These are phyloP conservation scores for Escovopsis sp. DNA, from an alignment of 2,329 filamentous ascomycete species.

Conservation along the genomic window DNA sequence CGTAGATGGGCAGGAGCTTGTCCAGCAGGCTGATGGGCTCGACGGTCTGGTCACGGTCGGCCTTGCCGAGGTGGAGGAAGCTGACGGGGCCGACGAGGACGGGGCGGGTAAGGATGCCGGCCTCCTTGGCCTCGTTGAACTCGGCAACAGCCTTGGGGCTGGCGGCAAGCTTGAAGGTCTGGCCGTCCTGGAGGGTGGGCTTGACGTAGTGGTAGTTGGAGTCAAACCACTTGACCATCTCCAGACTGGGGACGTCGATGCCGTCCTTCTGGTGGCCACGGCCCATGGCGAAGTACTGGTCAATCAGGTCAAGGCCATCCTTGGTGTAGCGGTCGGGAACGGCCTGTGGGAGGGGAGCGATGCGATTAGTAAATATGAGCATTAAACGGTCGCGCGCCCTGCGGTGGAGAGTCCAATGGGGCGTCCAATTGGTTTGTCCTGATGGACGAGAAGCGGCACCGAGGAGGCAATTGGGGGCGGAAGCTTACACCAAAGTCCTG, in stretches of 20 bases:
- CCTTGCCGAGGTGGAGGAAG: conserved; percentile 95
- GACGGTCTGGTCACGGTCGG: conserved; percentile 86
- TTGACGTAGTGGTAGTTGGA: conserved; percentile 99
- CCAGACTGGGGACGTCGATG: conserved; percentile 82
- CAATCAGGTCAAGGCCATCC: conserved; percentile 72
- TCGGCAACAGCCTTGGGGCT: conserved; percentile 89
- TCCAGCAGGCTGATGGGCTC: conserved; percentile 88
- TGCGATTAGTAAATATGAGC: conserved; percentile 4
- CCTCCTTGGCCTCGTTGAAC: conserved; percentile 96
- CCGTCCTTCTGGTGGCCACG: conserved; percentile 93
- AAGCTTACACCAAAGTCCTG: conserved; percentile 84
- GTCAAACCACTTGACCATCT: conserved; percentile 99
- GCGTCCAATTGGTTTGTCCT: not conserved
- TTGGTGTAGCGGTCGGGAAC: conserved; percentile 87
- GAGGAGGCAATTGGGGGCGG: not conserved
- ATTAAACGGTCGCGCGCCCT: not conserved
- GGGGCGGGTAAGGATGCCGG: conserved; percentile 81
- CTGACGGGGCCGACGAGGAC: conserved; percentile 93
- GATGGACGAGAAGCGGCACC: too few species aligned
- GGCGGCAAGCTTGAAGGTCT: conserved; percentile 78
- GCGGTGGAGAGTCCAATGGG: not conserved
- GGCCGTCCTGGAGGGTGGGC: conserved; percentile 92
- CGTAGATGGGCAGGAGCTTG: conserved; percentile 88
- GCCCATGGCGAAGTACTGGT: conserved; percentile 99
- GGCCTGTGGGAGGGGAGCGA: conserved; percentile 36